Evolutionary conservation across 2,329 filamentous ascomycete species (phyloP), one percentile per base, ranked within the genome.

Genomic region (Niveomyces coronatus): DNA sequence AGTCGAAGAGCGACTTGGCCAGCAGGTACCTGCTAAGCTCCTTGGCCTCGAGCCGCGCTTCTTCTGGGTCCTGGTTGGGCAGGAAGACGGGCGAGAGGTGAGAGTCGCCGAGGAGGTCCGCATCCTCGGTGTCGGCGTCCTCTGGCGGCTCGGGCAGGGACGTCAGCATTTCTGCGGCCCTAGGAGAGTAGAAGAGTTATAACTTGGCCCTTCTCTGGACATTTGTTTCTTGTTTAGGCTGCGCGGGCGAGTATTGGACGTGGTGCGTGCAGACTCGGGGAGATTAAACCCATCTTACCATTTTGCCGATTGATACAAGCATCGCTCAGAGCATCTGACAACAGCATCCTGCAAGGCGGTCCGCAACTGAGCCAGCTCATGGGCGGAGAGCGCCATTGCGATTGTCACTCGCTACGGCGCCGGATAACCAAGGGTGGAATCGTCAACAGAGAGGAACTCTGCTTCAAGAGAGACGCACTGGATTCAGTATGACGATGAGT

Each of bases 281-380:
- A n/a, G n/a, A n/a, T n/a, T 13, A 6, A 11, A 16, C 8, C 3
- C 34, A 34, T 15, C 51, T 40, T 57, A 94, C 91, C 91, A 98
- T 77, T 96, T 96, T 19, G 91, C 82, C 6, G 89, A 91, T 53
- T 95, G 88, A 54, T 95, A 96, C 10, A 98, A 73, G 58, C 91
- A 94, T 57, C 91, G 72, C 57, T 98, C 91, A 1, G 87, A 94
- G 64, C 88, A 96, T 55, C 87, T 87, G 17, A 91, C 71, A 3
- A 91, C 81, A 20, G 89, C 86, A 52, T 87, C 82, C 57, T 94
- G 85, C 30, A 95, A 70, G 23, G 85, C 76, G 26, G 71, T 72
- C 53, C 82, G 77, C 44, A 93, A 67, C 53, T 86, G 80, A 35
- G 66, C 62, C 31, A 70, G 65, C 44, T 79, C 74, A 44, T 70